Evolutionary conservation across 192 early-diverging fungal genomes (phyloP).

Genomic region (Gaertneriomyces sp.): DNA sequence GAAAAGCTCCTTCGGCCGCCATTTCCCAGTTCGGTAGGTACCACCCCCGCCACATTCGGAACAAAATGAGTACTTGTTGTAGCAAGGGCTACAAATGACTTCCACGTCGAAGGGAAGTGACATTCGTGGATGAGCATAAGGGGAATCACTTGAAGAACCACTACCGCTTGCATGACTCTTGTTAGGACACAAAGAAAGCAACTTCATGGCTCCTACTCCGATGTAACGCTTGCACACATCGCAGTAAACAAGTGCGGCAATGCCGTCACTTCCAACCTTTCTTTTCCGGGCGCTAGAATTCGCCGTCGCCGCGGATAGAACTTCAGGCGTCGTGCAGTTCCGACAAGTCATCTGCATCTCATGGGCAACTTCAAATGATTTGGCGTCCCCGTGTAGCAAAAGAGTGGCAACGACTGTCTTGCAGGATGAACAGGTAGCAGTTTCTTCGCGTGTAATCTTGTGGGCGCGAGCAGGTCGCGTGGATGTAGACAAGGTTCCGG

Average conservation of each 20-base stretch:
- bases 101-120: slow-evolving; percentile 32
- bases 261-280: slow-evolving; percentile 7
- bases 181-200: slow-evolving; percentile 1
- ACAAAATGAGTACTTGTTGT: slow-evolving; percentile 43
- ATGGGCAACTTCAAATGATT: slow-evolving; percentile 1
- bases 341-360: slow-evolving; percentile 7
- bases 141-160: not conserved
- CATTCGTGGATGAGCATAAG: not conserved
- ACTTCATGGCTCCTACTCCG: slow-evolving; percentile 16
- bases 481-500: too few relatives aligned
- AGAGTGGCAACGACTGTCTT: not conserved
- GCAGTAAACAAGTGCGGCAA: slow-evolving; percentile 16
- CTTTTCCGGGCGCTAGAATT: slow-evolving; percentile 1
- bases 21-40: slow-evolving; percentile 46
- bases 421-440: slow-evolving; percentile 4
- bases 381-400: slow-evolving; percentile 12
- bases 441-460: slow-evolving; percentile 15
- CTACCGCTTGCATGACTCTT: not conserved
- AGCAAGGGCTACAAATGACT: slow-evolving; percentile 41
- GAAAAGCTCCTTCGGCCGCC: slow-evolving; percentile 36
- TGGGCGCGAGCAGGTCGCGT: not conserved
- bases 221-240: slow-evolving; percentile 29
- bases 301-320: not conserved
- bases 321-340: slow-evolving; percentile 8
- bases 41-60: slow-evolving; percentile 54